These are phyloP conservation scores for Corynespora cassiicola DNA, from an alignment of 2,329 filamentous ascomycete genomes.

Conservation along the genomic window DNA sequence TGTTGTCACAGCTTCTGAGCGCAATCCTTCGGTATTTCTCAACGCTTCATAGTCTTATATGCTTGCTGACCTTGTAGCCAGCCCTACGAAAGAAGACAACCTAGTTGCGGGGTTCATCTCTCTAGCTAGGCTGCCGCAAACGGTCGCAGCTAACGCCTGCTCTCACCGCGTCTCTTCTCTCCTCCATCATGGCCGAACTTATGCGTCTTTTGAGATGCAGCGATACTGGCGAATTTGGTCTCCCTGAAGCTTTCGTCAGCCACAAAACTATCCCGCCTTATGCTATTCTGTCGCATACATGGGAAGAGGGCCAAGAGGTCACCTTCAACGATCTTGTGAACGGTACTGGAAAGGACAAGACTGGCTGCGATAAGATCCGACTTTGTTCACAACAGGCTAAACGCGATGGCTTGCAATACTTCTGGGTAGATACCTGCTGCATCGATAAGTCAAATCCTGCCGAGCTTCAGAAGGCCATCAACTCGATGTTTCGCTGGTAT, in stretches of 20 bases:
- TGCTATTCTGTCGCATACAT: constrained; percentile 8
- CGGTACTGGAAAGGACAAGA: constrained; percentile 1
- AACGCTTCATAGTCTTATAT: no score
- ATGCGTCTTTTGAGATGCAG: constrained; percentile 1
- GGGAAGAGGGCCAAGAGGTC: constrained; percentile 3
- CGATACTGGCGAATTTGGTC: constrained; percentile 1
- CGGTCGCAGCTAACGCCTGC: background rate
- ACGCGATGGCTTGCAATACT: constrained; percentile 2
- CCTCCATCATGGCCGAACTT: background rate
- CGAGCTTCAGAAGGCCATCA: background rate
- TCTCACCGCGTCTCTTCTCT: background rate
- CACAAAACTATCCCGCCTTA: constrained; percentile 5
- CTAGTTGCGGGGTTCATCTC: constrained; percentile 2
- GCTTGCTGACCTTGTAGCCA: constrained; percentile 4
- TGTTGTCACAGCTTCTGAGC: no score
- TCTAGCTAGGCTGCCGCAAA: constrained; percentile 5
- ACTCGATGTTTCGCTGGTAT: constrained; percentile 2
- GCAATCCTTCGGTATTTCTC: no score
- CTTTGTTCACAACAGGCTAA: constrained; percentile 1
- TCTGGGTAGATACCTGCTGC: constrained; percentile 2
- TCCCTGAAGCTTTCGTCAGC: background rate
- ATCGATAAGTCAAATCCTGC: background rate
- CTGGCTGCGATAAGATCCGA: constrained; percentile 3
- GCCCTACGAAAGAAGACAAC: constrained; percentile 1
- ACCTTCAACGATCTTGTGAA: constrained; percentile 2